phyloP scores from a whole-genome alignment of 129 eudicot species.

The Centrapalus pauciflorus region DNA sequence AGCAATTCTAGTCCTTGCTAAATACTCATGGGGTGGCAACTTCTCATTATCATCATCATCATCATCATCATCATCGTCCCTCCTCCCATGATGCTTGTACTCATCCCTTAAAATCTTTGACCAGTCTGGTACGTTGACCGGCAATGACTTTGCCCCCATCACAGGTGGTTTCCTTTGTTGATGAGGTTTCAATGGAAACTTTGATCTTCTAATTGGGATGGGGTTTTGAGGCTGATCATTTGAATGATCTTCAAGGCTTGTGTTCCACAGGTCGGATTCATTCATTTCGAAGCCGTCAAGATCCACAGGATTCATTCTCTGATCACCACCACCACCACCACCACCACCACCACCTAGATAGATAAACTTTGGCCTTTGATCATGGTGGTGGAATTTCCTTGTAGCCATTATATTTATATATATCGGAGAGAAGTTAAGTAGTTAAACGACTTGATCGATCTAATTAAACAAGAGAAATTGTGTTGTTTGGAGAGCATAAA shows the following conservation, averaged over 20 bases:
- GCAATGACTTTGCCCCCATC: constrained; percentile 46
- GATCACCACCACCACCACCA: constrained; percentile 36
- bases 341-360: constrained; percentile 37
- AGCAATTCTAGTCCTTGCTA: constrained; percentile 66
- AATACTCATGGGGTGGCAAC: constrained; percentile 82
- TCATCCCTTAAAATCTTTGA: constrained; percentile 68
- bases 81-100: constrained; percentile 26
- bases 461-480: neutral
- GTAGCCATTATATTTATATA: too few species aligned
- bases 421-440: neutral
- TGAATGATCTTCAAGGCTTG: neutral
- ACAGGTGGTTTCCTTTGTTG: constrained; percentile 18
- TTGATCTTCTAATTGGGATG: constrained; percentile 28
- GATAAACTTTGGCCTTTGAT: constrained; percentile 43
- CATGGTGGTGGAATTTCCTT: constrained; percentile 26
- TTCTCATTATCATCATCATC: constrained; percentile 33
- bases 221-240: constrained; percentile 19
- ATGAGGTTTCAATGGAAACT: constrained; percentile 23
- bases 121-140: constrained; percentile 85
- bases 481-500: neutral
- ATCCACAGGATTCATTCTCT: constrained; percentile 21
- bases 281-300: constrained; percentile 42
- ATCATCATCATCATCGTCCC: constrained; percentile 11
- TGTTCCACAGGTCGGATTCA: constrained; percentile 64
- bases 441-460: neutral